Base-by-base conservation (phyloP, 805 yeast species). In the Starmerella sirachaensis region DNA sequence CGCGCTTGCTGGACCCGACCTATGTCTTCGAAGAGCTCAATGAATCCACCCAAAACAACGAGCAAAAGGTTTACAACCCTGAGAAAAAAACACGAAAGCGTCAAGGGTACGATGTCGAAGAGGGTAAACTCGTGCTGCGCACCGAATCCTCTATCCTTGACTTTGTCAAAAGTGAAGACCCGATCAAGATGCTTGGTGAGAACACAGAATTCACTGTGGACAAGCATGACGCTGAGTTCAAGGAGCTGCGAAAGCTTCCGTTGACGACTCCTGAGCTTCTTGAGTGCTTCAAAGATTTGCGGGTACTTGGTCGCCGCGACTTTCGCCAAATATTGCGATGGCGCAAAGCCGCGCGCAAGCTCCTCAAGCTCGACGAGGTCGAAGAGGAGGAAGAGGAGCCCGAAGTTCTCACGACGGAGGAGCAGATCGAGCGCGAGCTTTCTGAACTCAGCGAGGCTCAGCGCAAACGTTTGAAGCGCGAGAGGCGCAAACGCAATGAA, bases 1-100 rank as follows among this genome's bases (percentile, higher is more conserved):
- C 96, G 33, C 73, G 93, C 53, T 66, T 91, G 40, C 65, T 91
- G 43, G 98, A 91, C 58, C 82, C 97, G 12, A 81, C 72, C 55
- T 85, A 81, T 55, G 97, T 91, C 16, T 91, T 91, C 55, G 97
- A 88, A 62, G 98, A 91, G 58, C 63, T 91, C 40, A 74, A 74
- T 13, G 78, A 69, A 24, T 53, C 58, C 5, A 40, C 47, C 10
- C 54, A 54, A 16, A 81, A 83, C 57, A 79, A 78, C 57, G 95
- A 91, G 62, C 84, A 94, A 13, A 86, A 86, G 57, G 79, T 91
- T 29, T 91, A 76, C 65, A 85, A 91, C 54, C 99, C 99, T 1
- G 97, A 88, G 55, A 76, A 78, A 62, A 84, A 83, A 61, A 73
- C 69, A 40, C 76, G 97, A 62, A 78, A 75, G 59, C 80, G 98